phyloP scores from a whole-genome alignment of 495 filamentous ascomycete genomes.

The Bryoglossum gracile region DNA sequence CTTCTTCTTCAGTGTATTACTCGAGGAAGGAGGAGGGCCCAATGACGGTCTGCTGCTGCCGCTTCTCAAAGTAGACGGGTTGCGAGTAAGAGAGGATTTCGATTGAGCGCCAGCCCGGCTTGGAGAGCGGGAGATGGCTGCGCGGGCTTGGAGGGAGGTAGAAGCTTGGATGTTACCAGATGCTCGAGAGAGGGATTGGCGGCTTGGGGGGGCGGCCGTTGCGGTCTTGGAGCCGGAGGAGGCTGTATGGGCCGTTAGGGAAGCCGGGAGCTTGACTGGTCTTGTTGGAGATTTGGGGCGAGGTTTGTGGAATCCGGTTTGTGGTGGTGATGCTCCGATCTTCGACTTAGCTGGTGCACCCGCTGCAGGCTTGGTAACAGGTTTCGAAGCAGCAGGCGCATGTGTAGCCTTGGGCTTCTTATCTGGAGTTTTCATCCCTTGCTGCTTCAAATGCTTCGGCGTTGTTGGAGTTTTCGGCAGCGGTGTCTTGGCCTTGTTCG shows the following conservation, averaged over 20 bases:
- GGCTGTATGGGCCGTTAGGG: constrained; percentile 56
- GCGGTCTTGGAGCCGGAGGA: constrained; percentile 51
- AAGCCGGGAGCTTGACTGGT: constrained; percentile 51
- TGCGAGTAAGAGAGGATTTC: constrained; percentile 15
- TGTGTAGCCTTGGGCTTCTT: constrained; percentile 13
- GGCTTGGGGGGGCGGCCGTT: constrained; percentile 9
- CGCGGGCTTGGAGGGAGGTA: constrained; percentile 6
- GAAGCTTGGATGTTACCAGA: constrained; percentile 18
- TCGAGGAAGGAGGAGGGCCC: constrained; percentile 42
- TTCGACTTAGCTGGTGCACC: constrained; percentile 31
- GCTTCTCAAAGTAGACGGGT: constrained; percentile 19
- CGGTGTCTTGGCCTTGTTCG: constrained; percentile 24
- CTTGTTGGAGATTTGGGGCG: constrained; percentile 58
- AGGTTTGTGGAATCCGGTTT: constrained; percentile 46
- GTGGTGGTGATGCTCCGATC: constrained; percentile 29
- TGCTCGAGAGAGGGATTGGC: constrained; percentile 21
- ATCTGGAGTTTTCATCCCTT: constrained; percentile 7
- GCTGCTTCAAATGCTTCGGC: constrained; percentile 4
- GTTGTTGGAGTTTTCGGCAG: constrained; percentile 13
- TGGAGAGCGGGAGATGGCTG: constrained; percentile 11
- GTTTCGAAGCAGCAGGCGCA: constrained; percentile 16
- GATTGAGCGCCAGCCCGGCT: constrained; percentile 18
- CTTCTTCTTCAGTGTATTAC: constrained; percentile 31
- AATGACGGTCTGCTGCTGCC: constrained; percentile 36
- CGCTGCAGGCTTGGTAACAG: constrained; percentile 27